Conservation (phyloP, 192 early-diverging fungal genomes). For the Podila clonocystis region DNA sequence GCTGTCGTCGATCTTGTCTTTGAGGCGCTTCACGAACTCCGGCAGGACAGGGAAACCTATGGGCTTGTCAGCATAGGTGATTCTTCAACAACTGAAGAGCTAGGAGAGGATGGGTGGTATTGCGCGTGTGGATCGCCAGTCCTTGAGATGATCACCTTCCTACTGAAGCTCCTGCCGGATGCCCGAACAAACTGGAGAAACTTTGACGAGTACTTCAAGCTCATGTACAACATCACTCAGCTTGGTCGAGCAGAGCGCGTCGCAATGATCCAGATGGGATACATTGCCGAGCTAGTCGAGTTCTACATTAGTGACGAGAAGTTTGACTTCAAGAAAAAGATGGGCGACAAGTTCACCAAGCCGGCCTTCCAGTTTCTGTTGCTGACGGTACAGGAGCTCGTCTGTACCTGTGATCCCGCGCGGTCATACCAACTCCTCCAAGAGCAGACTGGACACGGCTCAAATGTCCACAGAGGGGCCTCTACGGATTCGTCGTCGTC, state of each 20-base stretch:
- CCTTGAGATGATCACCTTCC: constrained; percentile 16
- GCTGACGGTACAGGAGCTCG: constrained; percentile 35
- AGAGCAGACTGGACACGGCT: constrained; percentile 2
- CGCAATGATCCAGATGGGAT: constrained; percentile 47
- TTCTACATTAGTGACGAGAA: constrained; percentile 53
- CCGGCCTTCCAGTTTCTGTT: constrained; percentile 52
- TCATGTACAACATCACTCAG: constrained; percentile 51
- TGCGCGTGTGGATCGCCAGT: constrained; percentile 24
- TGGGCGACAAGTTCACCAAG: constrained; percentile 61
- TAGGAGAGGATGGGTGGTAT: constrained; percentile 4
- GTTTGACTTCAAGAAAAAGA: constrained; percentile 46
- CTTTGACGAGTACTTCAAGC: constrained; percentile 57
- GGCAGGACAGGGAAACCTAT: constrained; percentile 30
- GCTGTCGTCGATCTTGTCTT: constrained; percentile 52
- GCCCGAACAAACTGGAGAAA: constrained; percentile 54
- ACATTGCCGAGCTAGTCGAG: constrained; percentile 42
- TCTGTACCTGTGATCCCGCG: constrained; percentile 37
- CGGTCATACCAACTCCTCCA: constrained; percentile 20
- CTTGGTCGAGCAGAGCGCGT: constrained; percentile 43
- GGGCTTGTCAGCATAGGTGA: constrained; percentile 17
- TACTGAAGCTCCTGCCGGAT: constrained; percentile 41
- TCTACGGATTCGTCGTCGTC: constrained; percentile 5
- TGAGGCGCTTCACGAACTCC: constrained; percentile 39
- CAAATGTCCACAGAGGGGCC: constrained; percentile 6
- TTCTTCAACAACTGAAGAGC: constrained; percentile 3